Evolutionary conservation across 257 asterid species (phyloP).

Genomic region (Anisodus tanguticus): DNA sequence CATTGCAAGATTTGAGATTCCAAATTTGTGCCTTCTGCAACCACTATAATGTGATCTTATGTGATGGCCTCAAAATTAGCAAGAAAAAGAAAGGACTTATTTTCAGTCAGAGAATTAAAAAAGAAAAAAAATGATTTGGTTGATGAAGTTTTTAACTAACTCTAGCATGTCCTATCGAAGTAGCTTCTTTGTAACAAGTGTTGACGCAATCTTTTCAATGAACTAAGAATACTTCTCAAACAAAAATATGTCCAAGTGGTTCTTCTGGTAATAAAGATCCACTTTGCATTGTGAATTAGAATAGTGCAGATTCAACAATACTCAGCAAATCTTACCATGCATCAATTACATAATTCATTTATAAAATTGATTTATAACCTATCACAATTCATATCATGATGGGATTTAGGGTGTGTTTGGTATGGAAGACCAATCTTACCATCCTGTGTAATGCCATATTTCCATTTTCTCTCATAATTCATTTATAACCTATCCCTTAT

Average conservation of each 20-base stretch:
- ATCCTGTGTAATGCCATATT: neutral
- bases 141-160: neutral
- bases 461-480: neutral
- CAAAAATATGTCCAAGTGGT: neutral
- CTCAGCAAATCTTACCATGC: neutral
- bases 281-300: neutral
- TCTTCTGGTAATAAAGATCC: neutral
- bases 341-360: neutral
- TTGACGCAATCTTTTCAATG: neutral
- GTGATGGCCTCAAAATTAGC: neutral
- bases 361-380: too few species aligned
- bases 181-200: neutral
- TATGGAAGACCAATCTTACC: too few species aligned
- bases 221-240: neutral
- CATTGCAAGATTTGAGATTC: neutral
- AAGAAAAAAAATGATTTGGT: neutral
- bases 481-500: neutral
- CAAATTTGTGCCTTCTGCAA: slow-evolving; percentile 17
- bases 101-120: neutral
- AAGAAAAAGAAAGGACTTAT: neutral
- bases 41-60: slow-evolving; percentile 2
- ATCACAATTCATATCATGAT: too few species aligned
- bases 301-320: neutral
- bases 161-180: neutral
- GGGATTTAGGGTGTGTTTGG: too few species aligned